A percentile compares a stretch with the other conserved stretches of the same genome.
These are phyloP conservation scores for Pseudocohnilembus persalinus DNA, from an alignment of 169 alveolate species.

Conservation along the genomic window DNA sequence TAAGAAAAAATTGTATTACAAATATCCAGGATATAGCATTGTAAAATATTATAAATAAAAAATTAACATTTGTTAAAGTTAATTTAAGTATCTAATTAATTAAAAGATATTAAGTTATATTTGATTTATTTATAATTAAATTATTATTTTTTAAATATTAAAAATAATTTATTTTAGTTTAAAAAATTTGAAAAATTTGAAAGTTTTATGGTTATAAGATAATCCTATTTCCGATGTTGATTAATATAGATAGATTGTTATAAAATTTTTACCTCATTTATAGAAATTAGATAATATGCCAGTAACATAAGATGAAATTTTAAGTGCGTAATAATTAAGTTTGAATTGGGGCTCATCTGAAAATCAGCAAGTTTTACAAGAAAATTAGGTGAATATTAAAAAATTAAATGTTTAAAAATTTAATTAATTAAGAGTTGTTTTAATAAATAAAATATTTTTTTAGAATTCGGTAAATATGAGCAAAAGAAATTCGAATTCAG, in stretches of 20 bases:
- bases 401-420: no score
- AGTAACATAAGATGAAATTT: conserved; percentile 57
- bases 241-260: conserved; percentile 66
- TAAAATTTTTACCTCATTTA: conserved; percentile 78
- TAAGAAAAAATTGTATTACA: conserved; percentile 70
- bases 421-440: no score
- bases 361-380: background rate
- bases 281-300: conserved; percentile 75
- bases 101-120: no score
- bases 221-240: conserved; percentile 79
- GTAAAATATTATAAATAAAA: background rate
- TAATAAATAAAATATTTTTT: no score
- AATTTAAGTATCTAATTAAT: no score
- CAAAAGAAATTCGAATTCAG: no score
- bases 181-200: conserved; percentile 60
- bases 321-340: background rate
- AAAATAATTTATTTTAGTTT: conserved; percentile 31
- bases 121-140: background rate
- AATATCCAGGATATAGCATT: conserved; percentile 67
- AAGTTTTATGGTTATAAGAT: conserved; percentile 79
- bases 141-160: no score
- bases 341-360: background rate
- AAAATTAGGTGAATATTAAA: background rate
- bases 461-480: no score
- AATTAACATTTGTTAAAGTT: no score